phyloP scores from a whole-genome alignment of 1,284 basidiomycete genomes.

The Rhodotorula sp. region DNA sequence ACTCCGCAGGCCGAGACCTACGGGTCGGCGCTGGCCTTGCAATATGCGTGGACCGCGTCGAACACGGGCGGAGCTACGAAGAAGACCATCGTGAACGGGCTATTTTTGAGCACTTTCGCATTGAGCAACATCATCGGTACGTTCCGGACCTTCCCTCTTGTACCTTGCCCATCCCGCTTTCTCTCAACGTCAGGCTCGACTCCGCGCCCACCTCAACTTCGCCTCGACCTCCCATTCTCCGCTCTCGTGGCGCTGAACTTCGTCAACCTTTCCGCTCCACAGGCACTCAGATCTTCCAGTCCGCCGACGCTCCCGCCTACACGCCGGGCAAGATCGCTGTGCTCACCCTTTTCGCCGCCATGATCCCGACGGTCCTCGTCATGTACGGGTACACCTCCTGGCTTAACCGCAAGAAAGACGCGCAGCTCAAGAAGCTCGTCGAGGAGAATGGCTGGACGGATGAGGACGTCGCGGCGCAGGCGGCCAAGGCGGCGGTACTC shows the following conservation, averaged over 20 bases:
- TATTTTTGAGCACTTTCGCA: slow-evolving; percentile 63
- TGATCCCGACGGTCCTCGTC: slow-evolving; percentile 58
- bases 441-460: slow-evolving; percentile 61
- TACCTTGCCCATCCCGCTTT: no score
- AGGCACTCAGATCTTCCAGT: slow-evolving; percentile 8
- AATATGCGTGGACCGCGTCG: slow-evolving; percentile 68
- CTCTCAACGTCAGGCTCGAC: no score
- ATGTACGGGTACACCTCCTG: slow-evolving; percentile 62
- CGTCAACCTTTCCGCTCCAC: no score
- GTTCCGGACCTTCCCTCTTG: no score
- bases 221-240: no score
- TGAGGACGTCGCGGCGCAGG: slow-evolving; percentile 60
- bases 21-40: slow-evolving; percentile 62
- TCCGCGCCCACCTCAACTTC: no score
- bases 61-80: slow-evolving; percentile 69
- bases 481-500: slow-evolving; percentile 58
- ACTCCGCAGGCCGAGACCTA: slow-evolving; percentile 28
- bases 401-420: slow-evolving; percentile 60
- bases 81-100: slow-evolving; percentile 57
- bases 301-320: slow-evolving; percentile 10
- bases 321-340: slow-evolving; percentile 45
- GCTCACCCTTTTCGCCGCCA: slow-evolving; percentile 61
- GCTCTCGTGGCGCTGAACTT: no score
- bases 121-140: slow-evolving; percentile 56
- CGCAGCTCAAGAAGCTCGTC: slow-evolving; percentile 56